Evolutionary conservation across 805 yeast species (phyloP).

Genomic region (Ogataea paradorogensis): DNA sequence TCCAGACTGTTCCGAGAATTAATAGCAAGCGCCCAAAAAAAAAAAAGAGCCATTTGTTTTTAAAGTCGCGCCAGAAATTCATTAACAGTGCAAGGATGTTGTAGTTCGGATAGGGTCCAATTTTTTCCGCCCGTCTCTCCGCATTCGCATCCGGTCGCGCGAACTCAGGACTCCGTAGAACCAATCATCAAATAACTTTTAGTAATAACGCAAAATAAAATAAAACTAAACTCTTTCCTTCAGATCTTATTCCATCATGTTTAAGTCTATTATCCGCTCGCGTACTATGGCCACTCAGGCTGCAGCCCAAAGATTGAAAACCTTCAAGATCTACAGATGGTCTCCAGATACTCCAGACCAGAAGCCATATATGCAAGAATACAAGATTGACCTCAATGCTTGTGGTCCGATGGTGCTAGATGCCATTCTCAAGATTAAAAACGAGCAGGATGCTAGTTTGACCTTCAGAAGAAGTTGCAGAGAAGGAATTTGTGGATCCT

Average conservation of each 20-base stretch:
- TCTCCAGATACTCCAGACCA: constrained; percentile 93
- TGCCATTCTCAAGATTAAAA: constrained; percentile 90
- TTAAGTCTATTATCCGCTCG: constrained; percentile 11
- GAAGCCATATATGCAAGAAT: constrained; percentile 83
- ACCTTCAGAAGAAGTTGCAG: constrained; percentile 98
- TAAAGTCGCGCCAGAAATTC: no score
- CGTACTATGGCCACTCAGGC: constrained; percentile 51
- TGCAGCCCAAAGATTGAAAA: constrained; percentile 62
- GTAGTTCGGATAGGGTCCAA: constrained; percentile 2
- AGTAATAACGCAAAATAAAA: constrained; percentile 8
- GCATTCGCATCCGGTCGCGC: constrained; percentile 15
- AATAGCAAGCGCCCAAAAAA: no score
- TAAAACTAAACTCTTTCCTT: background rate
- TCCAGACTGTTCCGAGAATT: background rate
- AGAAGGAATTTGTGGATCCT: constrained; percentile 99
- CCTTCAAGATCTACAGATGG: constrained; percentile 96
- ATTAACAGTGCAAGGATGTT: background rate
- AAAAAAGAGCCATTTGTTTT: no score
- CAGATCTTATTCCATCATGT: constrained; percentile 2
- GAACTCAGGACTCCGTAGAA: constrained; percentile 8
- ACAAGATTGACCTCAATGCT: constrained; percentile 78
- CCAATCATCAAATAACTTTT: constrained; percentile 9
- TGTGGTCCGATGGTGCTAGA: constrained; percentile 99
- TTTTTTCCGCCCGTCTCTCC: constrained; percentile 9
- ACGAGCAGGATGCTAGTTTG: constrained; percentile 93